Evolutionary conservation across 1,139 yeast genomes (phyloP), one percentile per base, ranked within the genome.

Genomic region (Saccharomyces pastorianus): DNA sequence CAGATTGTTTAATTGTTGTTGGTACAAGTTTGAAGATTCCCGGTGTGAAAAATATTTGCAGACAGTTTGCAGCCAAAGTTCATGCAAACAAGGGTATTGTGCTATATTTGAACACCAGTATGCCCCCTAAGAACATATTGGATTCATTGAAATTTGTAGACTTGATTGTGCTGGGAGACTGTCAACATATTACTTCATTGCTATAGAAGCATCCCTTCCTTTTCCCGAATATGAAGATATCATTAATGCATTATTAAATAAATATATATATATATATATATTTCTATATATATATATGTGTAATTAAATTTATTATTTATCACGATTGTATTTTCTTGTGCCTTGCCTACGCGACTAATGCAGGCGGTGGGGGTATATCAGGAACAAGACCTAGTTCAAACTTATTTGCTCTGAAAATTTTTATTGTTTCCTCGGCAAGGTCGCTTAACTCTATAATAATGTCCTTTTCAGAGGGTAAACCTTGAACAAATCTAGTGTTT

Each of bases 11-110:
- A 53, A 74, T 89, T 23, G 87, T 89, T 48, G 91, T 87, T 68
- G 96, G 96, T 1, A 89, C 96, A 0, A 84, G 95, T 1, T 72
- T 89, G 54, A 85, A 85, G 65, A 93, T 89, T 14, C 96, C 95
- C 14, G 96, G 96, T 0, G 95, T 89, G 11, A 79, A 84, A 66
- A 78, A 86, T 60, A 72, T 89, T 57, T 93, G 88, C 13, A 82
- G 81, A 60, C 85, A 83, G 58, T 73, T 89, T 70, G 80, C 90
- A 3, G 79, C 79, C 56, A 78, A 82, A 2, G 84, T 89, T 6
- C 90, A 83, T 64, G 74, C 80, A 1, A 74, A 76, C 27, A 77
- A 74, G 52, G 85, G 86, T 0, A 77, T 78, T 53, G 78, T 82
- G 1, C 74, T 82, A 2, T 82, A 84, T 82, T 64, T 82, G 42